These are phyloP conservation scores for Endoconidiophora polonica DNA, from an alignment of 2,329 filamentous ascomycete species.

Conservation along the genomic window DNA sequence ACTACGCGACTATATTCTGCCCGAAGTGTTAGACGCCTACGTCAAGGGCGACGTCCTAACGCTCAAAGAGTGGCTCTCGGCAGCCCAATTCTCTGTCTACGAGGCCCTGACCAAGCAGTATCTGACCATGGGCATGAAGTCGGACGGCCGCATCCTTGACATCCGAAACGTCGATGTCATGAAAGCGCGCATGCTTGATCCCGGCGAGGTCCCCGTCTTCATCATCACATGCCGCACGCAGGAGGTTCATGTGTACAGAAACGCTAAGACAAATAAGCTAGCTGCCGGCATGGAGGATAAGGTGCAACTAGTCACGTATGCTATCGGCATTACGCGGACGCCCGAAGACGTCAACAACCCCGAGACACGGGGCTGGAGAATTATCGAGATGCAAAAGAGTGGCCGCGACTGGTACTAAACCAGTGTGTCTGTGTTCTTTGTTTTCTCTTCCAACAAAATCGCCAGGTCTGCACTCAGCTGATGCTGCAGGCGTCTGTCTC, in stretches of 20 bases:
- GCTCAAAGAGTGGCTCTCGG: conserved; percentile 86
- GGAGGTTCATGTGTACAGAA: conserved; percentile 92
- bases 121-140: conserved; percentile 79
- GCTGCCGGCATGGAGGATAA: conserved; percentile 97
- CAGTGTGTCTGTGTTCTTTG: not conserved
- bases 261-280: conserved; percentile 74
- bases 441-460: not conserved
- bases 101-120: conserved; percentile 95
- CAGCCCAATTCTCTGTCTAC: conserved; percentile 92
- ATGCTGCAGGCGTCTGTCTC: no score
- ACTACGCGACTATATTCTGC: conserved; percentile 92
- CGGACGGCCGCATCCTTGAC: conserved; percentile 86
- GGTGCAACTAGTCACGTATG: conserved; percentile 95
- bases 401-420: conserved; percentile 62
- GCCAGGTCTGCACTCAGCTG: not conserved
- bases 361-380: conserved; percentile 87
- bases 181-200: conserved; percentile 63
- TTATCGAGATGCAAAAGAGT: conserved; percentile 98
- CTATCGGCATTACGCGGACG: conserved; percentile 85
- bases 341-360: conserved; percentile 94
- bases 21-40: conserved; percentile 92
- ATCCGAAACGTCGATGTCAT: conserved; percentile 87
- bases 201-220: conserved; percentile 82
- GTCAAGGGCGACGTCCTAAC: conserved; percentile 90
- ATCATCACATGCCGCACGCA: conserved; percentile 94